Conservation (phyloP, 2,329 filamentous ascomycete species). For the Fusarium sp. region DNA sequence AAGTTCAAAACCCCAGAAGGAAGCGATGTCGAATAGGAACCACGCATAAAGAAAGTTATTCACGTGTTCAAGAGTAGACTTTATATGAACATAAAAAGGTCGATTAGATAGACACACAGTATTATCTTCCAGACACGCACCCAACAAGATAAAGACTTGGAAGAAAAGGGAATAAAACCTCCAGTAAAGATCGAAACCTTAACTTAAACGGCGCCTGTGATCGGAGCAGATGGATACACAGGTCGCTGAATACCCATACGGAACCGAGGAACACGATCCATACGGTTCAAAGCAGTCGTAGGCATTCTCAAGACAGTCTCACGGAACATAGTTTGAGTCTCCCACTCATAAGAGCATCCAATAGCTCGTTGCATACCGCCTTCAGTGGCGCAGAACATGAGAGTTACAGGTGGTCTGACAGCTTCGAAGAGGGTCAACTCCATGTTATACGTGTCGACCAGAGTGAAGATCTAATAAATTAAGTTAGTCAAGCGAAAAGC, state of each 20-base stretch:
- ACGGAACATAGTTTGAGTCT: conserved; percentile 44
- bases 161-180: not conserved
- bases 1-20: not conserved
- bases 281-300: conserved; percentile 41
- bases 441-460: conserved; percentile 53
- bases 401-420: conserved; percentile 39
- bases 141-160: too few relatives aligned
- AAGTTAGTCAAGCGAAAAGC: conserved; percentile 1
- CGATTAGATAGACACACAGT: not conserved
- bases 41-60: not conserved
- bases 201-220: conserved; percentile 19
- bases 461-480: conserved; percentile 48
- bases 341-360: conserved; percentile 45
- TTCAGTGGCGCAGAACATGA: conserved; percentile 46
- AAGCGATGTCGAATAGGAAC: not conserved
- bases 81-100: not conserved
- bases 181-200: not conserved
- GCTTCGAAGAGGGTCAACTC: conserved; percentile 51
- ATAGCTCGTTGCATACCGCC: conserved; percentile 46
- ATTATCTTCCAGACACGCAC: not conserved
- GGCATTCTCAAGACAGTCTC: conserved; percentile 44
- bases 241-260: conserved; percentile 43
- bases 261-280: conserved; percentile 43
- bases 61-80: not conserved
- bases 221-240: conserved; percentile 33